phyloP scores from a whole-genome alignment of 148 eudicot genomes.

The Dianthus caryophyllus region DNA sequence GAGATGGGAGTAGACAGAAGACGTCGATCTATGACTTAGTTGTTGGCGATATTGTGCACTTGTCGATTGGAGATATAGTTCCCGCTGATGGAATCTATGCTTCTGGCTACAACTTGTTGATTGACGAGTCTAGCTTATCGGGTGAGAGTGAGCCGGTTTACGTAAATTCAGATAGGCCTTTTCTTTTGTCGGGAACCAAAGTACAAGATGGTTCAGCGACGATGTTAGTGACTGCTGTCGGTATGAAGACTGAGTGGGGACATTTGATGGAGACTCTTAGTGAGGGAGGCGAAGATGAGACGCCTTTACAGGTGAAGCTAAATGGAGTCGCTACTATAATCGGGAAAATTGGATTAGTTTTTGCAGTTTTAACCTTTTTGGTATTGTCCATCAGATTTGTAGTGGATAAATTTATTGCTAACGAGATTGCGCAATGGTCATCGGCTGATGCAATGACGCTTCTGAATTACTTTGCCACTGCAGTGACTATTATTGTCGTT shows the following conservation, averaged over 20 bases:
- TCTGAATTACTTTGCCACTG: constrained; percentile 78
- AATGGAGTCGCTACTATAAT: constrained; percentile 97
- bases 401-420: constrained; percentile 40
- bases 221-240: constrained; percentile 95
- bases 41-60: constrained; percentile 79
- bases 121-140: constrained; percentile 86
- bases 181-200: constrained; percentile 76
- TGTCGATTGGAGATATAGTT: constrained; percentile 77
- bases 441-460: constrained; percentile 63
- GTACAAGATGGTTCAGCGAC: constrained; percentile 90
- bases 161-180: constrained; percentile 53
- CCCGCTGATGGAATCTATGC: constrained; percentile 87
- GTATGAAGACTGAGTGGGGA: constrained; percentile 99
- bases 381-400: constrained; percentile 60
- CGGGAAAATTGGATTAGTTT: constrained; percentile 80
- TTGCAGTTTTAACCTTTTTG: constrained; percentile 72
- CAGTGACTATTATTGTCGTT: constrained; percentile 89
- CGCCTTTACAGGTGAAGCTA: constrained; percentile 90
- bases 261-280: constrained; percentile 83
- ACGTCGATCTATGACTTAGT: constrained; percentile 73
- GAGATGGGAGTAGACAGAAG: constrained; percentile 74
- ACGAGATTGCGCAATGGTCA: constrained; percentile 61
- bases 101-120: constrained; percentile 73
- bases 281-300: constrained; percentile 87
- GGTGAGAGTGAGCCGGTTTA: constrained; percentile 79